A percentile compares a stretch with the other conserved stretches of the same genome.
phyloP scores from a whole-genome alignment of 2,329 filamentous ascomycete species.

The Metarhizium sp. region DNA sequence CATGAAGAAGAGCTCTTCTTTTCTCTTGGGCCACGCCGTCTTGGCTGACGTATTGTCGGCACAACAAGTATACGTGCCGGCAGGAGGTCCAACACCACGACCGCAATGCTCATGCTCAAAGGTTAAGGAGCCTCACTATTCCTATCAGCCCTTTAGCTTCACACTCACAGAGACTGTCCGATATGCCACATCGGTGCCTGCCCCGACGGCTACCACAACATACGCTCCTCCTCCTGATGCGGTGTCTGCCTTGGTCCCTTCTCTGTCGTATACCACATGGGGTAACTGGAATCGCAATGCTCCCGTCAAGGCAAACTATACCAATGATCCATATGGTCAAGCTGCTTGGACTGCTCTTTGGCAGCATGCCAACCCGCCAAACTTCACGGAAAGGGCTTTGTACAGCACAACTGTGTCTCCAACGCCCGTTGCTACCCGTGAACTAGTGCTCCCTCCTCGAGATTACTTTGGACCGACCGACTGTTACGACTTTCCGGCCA shows the following conservation, averaged over 20 bases:
- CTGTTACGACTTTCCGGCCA: slow-evolving; percentile 38
- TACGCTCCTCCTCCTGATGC: slow-evolving; percentile 19
- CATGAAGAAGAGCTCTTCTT: slow-evolving; percentile 1
- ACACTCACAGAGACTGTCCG: slow-evolving; percentile 22
- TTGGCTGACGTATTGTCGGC: slow-evolving; percentile 8
- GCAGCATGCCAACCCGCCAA: slow-evolving; percentile 22
- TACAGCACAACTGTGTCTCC: slow-evolving; percentile 41
- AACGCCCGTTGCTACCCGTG: slow-evolving; percentile 42
- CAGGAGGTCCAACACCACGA: slow-evolving; percentile 17
- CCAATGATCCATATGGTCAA: slow-evolving; percentile 19
- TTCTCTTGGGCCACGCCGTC: not conserved
- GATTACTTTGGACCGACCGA: slow-evolving; percentile 39
- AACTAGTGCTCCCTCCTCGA: slow-evolving; percentile 44
- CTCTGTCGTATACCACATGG: slow-evolving; percentile 23
- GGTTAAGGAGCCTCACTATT: slow-evolving; percentile 16
- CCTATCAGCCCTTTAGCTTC: slow-evolving; percentile 19
- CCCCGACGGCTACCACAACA: slow-evolving; percentile 20
- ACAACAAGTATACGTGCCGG: slow-evolving; percentile 18
- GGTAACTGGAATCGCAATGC: slow-evolving; percentile 24
- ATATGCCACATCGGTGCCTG: slow-evolving; percentile 20
- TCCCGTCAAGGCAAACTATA: slow-evolving; percentile 17
- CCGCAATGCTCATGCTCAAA: slow-evolving; percentile 14
- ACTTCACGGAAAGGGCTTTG: slow-evolving; percentile 18
- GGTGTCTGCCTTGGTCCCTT: slow-evolving; percentile 15
- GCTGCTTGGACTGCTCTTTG: slow-evolving; percentile 24